phyloP scores from a whole-genome alignment of 306 rosid genomes.

The Sicyos baderoa region DNA sequence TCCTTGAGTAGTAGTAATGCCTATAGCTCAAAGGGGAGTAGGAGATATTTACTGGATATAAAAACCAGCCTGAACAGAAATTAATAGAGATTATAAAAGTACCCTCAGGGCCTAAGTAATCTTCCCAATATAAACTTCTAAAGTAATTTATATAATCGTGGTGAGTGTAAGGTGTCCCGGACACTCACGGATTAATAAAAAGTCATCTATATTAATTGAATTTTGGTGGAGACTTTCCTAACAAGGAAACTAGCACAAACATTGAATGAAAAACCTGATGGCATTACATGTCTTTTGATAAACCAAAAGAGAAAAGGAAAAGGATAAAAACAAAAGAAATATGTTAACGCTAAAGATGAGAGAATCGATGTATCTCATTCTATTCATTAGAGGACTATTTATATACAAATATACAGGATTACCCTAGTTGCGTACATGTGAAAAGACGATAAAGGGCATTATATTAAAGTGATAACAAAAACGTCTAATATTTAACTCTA shows the following conservation, averaged over 20 bases:
- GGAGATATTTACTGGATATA: background rate
- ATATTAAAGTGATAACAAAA: too few species aligned
- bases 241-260: constrained; percentile 13
- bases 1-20: background rate
- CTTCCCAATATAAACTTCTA: background rate
- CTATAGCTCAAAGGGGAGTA: background rate
- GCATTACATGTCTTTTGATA: background rate
- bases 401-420: too few species aligned
- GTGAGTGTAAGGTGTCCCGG: too few species aligned
- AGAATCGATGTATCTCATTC: too few species aligned
- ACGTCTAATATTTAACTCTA: too few species aligned
- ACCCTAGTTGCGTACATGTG: too few species aligned
- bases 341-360: too few species aligned
- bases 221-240: constrained; percentile 3
- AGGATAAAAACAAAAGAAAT: background rate
- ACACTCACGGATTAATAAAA: too few species aligned
- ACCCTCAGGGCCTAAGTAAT: background rate
- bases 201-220: background rate
- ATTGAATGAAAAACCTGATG: background rate
- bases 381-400: too few species aligned
- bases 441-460: too few species aligned
- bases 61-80: background rate
- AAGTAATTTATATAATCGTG: background rate
- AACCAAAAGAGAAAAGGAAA: background rate
- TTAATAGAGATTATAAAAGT: background rate